Evolutionary conservation across 805 yeast genomes (phyloP), one percentile per base, ranked within the genome.

Genomic region (Kuraishia ogatae): DNA sequence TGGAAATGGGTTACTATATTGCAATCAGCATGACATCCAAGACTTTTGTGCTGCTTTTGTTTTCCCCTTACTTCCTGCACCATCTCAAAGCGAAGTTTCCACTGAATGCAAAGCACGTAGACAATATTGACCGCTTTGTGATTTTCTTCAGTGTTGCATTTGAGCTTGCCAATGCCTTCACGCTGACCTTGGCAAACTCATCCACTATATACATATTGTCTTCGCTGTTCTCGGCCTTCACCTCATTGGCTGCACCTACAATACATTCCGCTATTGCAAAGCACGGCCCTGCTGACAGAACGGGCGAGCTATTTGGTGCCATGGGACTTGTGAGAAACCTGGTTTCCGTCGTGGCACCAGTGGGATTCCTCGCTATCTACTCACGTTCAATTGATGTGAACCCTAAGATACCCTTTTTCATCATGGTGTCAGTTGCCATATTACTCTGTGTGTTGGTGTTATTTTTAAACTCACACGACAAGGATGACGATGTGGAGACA

Each of bases 251-350:
- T 1, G 70, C 80, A 0, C 93, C 94, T 0, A 74, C 84, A 0
- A 58, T 85, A 11, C 85, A 81, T 61, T 75, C 86, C 0, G 60
- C 87, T 1, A 68, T 85, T 11, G 74, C 83, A 54, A 87, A 87
- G 64, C 83, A 83, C 65, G 79, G 76, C 57, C 80, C 82, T 1
- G 81, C 81, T 48, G 74, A 77, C 15, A 77, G 77, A 58, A 75
- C 81, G 3, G 96, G 96, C 19, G 90, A 85, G 65, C 73, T 84
- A 19, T 86, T 85, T 69, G 91, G 93, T 10, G 89, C 85, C 0
- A 66, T 86, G 50, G 81, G 89, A 0, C 65, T 87, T 52, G 64
- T 85, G 19, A 80, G 82, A 63, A 84, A 81, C 59, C 52, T 78
- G 0, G 66, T 78, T 2, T 67, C 71, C 56, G 69, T 84, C 57